Conservation (phyloP, 2,329 filamentous ascomycete species). For the Fusarium buharicum region DNA sequence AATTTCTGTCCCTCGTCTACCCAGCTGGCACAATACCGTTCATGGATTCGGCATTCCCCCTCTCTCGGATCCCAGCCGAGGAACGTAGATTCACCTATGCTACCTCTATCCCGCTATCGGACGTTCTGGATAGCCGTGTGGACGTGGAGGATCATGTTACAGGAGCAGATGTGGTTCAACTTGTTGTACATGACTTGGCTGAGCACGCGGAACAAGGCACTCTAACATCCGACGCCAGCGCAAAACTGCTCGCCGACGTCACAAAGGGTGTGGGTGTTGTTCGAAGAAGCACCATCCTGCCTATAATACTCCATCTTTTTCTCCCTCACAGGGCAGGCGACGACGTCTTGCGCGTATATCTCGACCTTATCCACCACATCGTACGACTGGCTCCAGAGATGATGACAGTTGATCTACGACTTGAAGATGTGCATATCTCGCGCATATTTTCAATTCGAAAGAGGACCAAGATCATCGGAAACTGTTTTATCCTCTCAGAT, state of each 20-base stretch:
- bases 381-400: slow-evolving; percentile 72
- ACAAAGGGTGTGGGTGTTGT: slow-evolving; percentile 69
- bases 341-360: slow-evolving; percentile 54
- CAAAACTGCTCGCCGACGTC: slow-evolving; percentile 60
- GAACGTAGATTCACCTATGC: slow-evolving; percentile 74
- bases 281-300: slow-evolving; percentile 69
- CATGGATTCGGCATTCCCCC: slow-evolving; percentile 71
- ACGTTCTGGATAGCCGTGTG: slow-evolving; percentile 62
- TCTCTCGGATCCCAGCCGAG: slow-evolving; percentile 70
- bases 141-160: slow-evolving; percentile 73
- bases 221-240: slow-evolving; percentile 30
- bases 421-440: slow-evolving; percentile 62
- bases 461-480: slow-evolving; percentile 70
- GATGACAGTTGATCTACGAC: slow-evolving; percentile 68
- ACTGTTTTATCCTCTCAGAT: slow-evolving; percentile 56
- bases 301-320: slow-evolving; percentile 65
- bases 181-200: slow-evolving; percentile 56
- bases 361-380: slow-evolving; percentile 68
- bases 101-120: slow-evolving; percentile 68
- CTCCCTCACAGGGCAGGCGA: slow-evolving; percentile 43
- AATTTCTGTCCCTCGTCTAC: slow-evolving; percentile 72
- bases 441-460: slow-evolving; percentile 63
- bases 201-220: slow-evolving; percentile 27
- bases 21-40: slow-evolving; percentile 65
- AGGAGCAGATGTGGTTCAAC: slow-evolving; percentile 74